Percentiles rank a stretch among this genome's conserved stretches.
Conservation (phyloP, 306 rosid species). For the Cicer judaicum region DNA sequence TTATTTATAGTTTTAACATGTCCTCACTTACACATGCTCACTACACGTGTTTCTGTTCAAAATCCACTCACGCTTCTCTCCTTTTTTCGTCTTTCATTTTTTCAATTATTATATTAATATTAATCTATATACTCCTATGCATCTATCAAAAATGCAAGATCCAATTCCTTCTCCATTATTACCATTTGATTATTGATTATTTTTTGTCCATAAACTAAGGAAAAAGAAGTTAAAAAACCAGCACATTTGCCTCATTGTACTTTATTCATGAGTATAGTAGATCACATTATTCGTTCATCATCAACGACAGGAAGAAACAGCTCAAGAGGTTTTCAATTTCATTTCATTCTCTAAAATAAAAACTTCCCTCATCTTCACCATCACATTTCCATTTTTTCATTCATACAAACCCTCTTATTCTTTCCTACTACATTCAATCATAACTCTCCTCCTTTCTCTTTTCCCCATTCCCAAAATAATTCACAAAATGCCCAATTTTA, state of each 20-base stretch:
- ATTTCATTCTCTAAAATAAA: slow-evolving; percentile 1
- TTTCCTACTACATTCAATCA: slow-evolving; percentile 5
- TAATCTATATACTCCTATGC: not conserved
- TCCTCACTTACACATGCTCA: not conserved
- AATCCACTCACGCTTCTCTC: slow-evolving; percentile 1
- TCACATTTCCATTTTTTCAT: slow-evolving; percentile 16
- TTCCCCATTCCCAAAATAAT: slow-evolving; percentile 42
- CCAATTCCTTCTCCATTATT: not conserved
- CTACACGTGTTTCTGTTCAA: slow-evolving; percentile 40
- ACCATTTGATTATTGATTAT: not conserved
- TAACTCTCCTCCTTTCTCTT: not conserved
- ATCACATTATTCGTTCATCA: slow-evolving; percentile 40
- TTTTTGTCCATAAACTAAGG: slow-evolving; percentile 2
- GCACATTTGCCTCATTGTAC: slow-evolving; percentile 43
- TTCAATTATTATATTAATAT: not conserved
- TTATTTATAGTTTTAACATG: too few species aligned
- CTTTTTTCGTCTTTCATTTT: not conserved
- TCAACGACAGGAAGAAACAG: slow-evolving; percentile 40
- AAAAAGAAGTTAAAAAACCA: slow-evolving; percentile 39
- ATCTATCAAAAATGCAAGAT: not conserved
- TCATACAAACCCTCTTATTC: not conserved
- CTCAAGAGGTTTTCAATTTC: slow-evolving; percentile 37
- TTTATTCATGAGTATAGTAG: slow-evolving; percentile 45
- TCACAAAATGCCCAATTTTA: slow-evolving; percentile 14
- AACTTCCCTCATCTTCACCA: slow-evolving; percentile 45